Percentiles rank a stretch among this genome's conserved stretches.
These are phyloP conservation scores for Phytophthora sansomeana DNA, from an alignment of 352 stramenopile genomes.

Conservation along the genomic window DNA sequence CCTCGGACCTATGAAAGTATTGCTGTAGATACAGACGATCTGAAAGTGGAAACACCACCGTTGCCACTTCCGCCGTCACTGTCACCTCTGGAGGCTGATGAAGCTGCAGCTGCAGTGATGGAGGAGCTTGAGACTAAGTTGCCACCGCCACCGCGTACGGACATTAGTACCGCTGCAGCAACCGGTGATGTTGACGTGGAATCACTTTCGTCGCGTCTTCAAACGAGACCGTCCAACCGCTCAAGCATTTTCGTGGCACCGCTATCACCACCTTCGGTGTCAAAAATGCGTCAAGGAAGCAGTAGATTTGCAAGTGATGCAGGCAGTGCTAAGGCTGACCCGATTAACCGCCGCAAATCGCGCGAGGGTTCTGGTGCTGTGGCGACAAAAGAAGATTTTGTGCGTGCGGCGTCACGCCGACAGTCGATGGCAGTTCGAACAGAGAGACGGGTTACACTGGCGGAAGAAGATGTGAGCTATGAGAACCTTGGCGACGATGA, in stretches of 20 bases:
- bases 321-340: conserved; percentile 4
- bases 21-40: background rate
- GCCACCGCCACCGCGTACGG: background rate
- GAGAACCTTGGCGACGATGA: conserved; percentile 72
- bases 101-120: background rate
- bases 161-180: background rate
- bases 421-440: conserved; percentile 54
- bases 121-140: background rate
- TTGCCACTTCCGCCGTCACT: no score
- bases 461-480: conserved; percentile 65
- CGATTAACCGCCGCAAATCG: conserved; percentile 8
- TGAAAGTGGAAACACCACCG: background rate
- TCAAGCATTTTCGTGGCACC: conserved; percentile 30
- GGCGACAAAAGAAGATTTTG: conserved; percentile 37
- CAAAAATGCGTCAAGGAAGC: conserved; percentile 8
- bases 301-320: conserved; percentile 15
- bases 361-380: conserved; percentile 9
- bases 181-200: background rate
- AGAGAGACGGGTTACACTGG: conserved; percentile 55
- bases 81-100: background rate
- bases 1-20: background rate
- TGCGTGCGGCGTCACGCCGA: conserved; percentile 47
- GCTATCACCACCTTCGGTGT: conserved; percentile 10
- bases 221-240: conserved; percentile 4
- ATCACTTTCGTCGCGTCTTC: background rate